These are phyloP conservation scores for Cyberlindnera japonica DNA, from an alignment of 805 yeast genomes.

Conservation along the genomic window DNA sequence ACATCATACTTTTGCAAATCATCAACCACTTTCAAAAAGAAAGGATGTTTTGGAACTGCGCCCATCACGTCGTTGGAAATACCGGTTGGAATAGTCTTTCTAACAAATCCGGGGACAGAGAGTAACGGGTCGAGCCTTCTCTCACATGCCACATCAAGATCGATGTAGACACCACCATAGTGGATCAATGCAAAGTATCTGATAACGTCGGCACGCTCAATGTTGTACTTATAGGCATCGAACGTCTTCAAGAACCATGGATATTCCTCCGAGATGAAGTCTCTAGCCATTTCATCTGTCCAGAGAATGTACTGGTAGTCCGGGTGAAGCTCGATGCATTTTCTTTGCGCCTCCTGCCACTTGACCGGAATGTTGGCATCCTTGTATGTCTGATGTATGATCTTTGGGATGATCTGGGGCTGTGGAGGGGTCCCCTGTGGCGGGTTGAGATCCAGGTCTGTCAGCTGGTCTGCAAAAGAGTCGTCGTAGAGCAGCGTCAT, in stretches of 20 bases:
- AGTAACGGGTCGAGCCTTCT: constrained; percentile 76
- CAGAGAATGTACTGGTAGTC: constrained; percentile 85
- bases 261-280: constrained; percentile 72
- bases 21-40: constrained; percentile 67
- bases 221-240: constrained; percentile 74
- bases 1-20: constrained; percentile 56
- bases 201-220: constrained; percentile 87
- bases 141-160: constrained; percentile 85
- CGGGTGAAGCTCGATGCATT: constrained; percentile 75
- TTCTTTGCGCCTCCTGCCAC: constrained; percentile 77
- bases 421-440: constrained; percentile 36
- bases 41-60: constrained; percentile 80
- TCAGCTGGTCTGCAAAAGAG: constrained; percentile 57
- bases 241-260: constrained; percentile 84
- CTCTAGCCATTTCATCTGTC: constrained; percentile 83
- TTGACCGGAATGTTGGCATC: constrained; percentile 71
- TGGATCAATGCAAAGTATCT: constrained; percentile 80
- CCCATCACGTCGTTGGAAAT: constrained; percentile 94
- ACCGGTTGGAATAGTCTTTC: constrained; percentile 88
- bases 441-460: constrained; percentile 60
- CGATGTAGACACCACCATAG: constrained; percentile 88
- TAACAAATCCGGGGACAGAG: constrained; percentile 77
- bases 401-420: constrained; percentile 73
- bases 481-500: constrained; percentile 73
- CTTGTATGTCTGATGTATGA: constrained; percentile 91